phyloP scores from a whole-genome alignment of 1,284 basidiomycete species.

The Rhizoctonia solani region DNA sequence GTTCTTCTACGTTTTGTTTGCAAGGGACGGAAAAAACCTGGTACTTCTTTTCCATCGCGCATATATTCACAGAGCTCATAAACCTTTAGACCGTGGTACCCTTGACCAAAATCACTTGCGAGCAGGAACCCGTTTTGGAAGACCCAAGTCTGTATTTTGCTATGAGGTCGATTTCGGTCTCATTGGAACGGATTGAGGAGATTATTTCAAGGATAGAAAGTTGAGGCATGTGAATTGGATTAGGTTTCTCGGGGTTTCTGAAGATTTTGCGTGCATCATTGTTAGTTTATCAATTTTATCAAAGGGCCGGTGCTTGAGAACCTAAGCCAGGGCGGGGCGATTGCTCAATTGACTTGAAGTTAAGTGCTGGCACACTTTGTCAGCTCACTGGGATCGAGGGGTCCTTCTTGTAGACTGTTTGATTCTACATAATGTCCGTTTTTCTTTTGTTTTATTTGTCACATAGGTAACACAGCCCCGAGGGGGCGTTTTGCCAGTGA shows the following conservation, averaged over 20 bases:
- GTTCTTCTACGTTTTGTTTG: conserved; percentile 14
- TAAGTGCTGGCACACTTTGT: no score
- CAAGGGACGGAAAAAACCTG: not conserved
- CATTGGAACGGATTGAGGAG: conserved; percentile 8
- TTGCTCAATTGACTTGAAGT: no score
- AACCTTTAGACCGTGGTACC: conserved; percentile 4
- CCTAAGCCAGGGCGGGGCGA: no score
- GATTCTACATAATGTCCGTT: no score
- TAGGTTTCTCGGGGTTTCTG: conserved; percentile 40
- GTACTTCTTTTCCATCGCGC: not conserved
- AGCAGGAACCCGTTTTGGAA: not conserved
- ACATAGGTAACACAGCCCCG: no score
- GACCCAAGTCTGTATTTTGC: not conserved
- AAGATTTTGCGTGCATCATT: no score
- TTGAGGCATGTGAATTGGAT: not conserved
- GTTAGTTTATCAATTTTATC: no score
- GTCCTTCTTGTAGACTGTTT: no score
- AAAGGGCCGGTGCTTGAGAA: no score
- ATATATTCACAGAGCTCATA: not conserved
- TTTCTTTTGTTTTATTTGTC: no score
- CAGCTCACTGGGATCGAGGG: no score
- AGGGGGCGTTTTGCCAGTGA: no score
- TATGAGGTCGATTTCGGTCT: not conserved
- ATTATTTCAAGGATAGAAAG: not conserved
- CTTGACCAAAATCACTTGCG: not conserved